Evolutionary conservation across 1,284 basidiomycete genomes (phyloP).

Genomic region (Boletus sp.): DNA sequence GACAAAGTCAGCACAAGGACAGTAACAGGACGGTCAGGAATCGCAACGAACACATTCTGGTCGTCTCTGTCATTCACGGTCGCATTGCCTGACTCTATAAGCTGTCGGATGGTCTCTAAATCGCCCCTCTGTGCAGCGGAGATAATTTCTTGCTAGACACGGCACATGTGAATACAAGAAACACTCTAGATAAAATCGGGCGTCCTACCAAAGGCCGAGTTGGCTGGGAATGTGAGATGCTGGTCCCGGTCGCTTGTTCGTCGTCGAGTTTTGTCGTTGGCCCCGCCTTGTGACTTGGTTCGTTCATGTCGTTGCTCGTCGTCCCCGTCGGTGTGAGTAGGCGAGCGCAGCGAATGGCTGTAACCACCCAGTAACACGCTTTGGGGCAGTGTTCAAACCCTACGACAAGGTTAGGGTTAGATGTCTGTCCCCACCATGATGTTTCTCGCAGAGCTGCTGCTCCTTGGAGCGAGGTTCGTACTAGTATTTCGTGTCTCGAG

Average conservation of each 20-base stretch:
- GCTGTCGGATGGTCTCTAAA: slow-evolving; percentile 57
- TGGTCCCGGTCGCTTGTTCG: slow-evolving; percentile 32
- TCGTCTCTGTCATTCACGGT: slow-evolving; percentile 79
- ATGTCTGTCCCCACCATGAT: slow-evolving; percentile 11
- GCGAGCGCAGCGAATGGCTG: slow-evolving; percentile 5
- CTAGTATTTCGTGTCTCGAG: not conserved
- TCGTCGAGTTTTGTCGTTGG: slow-evolving; percentile 32
- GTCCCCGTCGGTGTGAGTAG: slow-evolving; percentile 6
- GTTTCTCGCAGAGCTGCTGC: slow-evolving; percentile 13
- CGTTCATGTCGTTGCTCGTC: slow-evolving; percentile 30
- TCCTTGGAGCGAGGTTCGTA: slow-evolving; percentile 26
- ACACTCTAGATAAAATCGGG: not conserved
- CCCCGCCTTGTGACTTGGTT: slow-evolving; percentile 28
- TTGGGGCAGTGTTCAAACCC: slow-evolving; percentile 23
- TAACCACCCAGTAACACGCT: slow-evolving; percentile 7
- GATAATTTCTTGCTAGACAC: slow-evolving; percentile 58
- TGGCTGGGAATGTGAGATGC: slow-evolving; percentile 25
- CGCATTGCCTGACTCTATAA: slow-evolving; percentile 73
- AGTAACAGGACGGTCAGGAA: not conserved
- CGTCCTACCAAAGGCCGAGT: slow-evolving; percentile 23
- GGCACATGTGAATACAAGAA: slow-evolving; percentile 9
- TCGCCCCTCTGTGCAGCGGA: slow-evolving; percentile 88
- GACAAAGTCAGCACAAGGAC: slow-evolving; percentile 9
- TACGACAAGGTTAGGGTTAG: slow-evolving; percentile 31
- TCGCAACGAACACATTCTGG: slow-evolving; percentile 69